Evolutionary conservation across 1,284 basidiomycete species (phyloP), one percentile per base, ranked within the genome.

Genomic region (Microbotryum violaceum): DNA sequence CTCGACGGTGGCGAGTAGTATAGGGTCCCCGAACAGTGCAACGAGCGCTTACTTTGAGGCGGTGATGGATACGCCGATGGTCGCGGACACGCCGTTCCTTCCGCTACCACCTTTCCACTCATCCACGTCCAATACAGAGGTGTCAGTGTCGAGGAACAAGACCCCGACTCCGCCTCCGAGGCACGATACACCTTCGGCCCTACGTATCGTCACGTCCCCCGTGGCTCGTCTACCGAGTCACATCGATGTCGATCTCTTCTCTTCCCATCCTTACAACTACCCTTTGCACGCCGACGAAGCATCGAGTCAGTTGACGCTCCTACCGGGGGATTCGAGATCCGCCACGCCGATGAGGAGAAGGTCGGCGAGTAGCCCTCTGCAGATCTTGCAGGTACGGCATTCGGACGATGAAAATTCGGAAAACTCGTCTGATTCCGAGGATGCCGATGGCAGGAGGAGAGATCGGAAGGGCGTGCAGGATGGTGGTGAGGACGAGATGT

Each of bases 381-480:
- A n/a, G 23, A 49, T 58, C 21, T 42, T 63, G 58, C 61, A 63
- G 58, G 56, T 66, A 42, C 57, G 67, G 25, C 67, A 66, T 18
- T 68, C 67, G 48, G 62, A 64, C 56, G 51, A 53, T 33, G 20
- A 25, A 33, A 42, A 18, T 18, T 42, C 37, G 6, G 37, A 16
- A 6, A 42, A 18, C 46, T 21, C 31, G 29, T 54, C 9, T 6
- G 29, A 50, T 9, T 21, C 23, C 23, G 31, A 12, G 21, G 57
- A 46, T 16, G 46, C 33, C 9, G 10, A 45, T 6, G 29, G 1
- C 14, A 49, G 20, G 12, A n/a, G 18, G 44, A 23, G 23, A 31
- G 42, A 12, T 18, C 3, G 12, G 48, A 23, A 33, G 23, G 42
- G 16, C 37, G 16, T 42, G 48, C 16, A 45, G 27, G 16, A 45